Percentiles rank a stretch among this genome's conserved stretches.
Evolutionary conservation across 108 stramenopile species (phyloP).

Genomic region (Parietichytrium sp.): DNA sequence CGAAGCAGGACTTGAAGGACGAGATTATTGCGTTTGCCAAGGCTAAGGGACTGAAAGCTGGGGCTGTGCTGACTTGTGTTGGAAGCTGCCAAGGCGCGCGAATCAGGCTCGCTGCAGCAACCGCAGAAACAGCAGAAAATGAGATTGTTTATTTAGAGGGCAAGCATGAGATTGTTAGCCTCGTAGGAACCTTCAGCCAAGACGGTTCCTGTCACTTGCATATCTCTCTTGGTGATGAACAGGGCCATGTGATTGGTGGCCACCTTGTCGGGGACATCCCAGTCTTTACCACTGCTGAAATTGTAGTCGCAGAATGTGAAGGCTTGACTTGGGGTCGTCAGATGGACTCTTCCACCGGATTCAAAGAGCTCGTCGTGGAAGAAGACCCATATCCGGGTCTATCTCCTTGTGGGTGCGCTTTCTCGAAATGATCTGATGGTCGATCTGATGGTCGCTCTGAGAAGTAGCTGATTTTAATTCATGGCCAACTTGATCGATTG

Average conservation of each 20-base stretch:
- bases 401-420: no score
- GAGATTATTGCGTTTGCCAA: slow-evolving; percentile 11
- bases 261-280: slow-evolving; percentile 18
- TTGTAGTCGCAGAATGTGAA: slow-evolving; percentile 19
- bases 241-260: slow-evolving; percentile 34
- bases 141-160: not conserved
- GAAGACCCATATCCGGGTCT: no score
- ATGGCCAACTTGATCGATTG: no score
- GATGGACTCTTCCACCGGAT: not conserved
- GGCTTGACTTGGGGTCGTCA: not conserved
- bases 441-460: no score
- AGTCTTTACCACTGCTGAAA: slow-evolving; percentile 15
- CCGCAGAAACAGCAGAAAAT: not conserved
- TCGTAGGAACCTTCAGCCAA: not conserved
- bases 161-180: not conserved
- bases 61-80: not conserved
- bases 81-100: slow-evolving; percentile 30
- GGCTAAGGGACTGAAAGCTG: not conserved
- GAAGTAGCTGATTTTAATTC: no score
- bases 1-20: not conserved
- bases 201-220: not conserved
- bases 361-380: not conserved
- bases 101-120: slow-evolving; percentile 12
- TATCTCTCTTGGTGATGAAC: not conserved
- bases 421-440: no score